These are phyloP conservation scores for Acer campestre DNA, from an alignment of 345 rosid genomes.

Conservation along the genomic window DNA sequence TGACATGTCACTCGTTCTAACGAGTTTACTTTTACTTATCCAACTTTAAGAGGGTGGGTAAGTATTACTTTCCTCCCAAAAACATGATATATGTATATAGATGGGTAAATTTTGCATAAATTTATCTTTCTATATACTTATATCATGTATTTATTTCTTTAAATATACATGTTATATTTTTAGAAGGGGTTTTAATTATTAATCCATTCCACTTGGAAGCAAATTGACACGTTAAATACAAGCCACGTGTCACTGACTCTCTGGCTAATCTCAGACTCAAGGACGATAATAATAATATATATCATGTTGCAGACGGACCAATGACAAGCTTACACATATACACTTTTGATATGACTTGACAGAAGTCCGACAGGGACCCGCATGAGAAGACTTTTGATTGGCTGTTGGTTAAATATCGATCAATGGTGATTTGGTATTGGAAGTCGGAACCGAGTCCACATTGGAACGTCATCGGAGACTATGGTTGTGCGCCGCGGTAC, in stretches of 20 bases:
- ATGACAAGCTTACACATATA: neutral
- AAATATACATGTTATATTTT: too few species aligned
- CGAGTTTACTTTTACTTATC: too few species aligned
- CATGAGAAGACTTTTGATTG: neutral
- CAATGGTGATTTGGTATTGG: neutral
- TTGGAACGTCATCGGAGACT: neutral
- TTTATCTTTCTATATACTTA: too few species aligned
- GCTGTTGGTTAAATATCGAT: too few species aligned
- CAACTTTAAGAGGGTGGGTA: too few species aligned
- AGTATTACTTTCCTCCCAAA: too few species aligned
- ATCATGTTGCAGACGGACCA: neutral
- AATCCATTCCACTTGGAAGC: neutral
- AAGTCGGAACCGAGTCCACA: neutral
- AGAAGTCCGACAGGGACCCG: neutral
- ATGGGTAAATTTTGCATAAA: too few species aligned
- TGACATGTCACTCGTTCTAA: conserved; percentile 18
- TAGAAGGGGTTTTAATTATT: neutral
- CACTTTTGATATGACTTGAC: neutral
- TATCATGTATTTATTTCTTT: too few species aligned
- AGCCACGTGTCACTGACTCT: conserved; percentile 6
- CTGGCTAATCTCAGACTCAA: too few species aligned
- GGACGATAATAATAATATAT: too few species aligned
- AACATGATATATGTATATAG: too few species aligned
- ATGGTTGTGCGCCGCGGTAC: neutral
- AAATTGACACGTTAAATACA: neutral